A percentile compares a stretch with the other conserved stretches of the same genome.
These are phyloP conservation scores for Trichoderma atrobrunneum DNA, from an alignment of 2,329 filamentous ascomycete species.

Conservation along the genomic window DNA sequence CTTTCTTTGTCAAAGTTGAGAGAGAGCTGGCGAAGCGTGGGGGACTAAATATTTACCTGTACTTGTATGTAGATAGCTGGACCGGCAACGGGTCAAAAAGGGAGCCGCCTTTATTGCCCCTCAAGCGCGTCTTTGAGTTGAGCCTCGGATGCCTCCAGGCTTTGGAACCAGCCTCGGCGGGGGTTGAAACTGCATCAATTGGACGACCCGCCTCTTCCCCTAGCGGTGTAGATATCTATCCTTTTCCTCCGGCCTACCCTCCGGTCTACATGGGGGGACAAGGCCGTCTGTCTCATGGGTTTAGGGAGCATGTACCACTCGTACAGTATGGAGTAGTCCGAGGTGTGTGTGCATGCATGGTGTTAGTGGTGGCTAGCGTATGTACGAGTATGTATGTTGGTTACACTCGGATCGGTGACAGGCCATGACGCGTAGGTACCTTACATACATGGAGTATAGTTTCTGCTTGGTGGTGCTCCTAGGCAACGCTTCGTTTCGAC, in stretches of 20 bases:
- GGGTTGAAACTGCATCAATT: not conserved
- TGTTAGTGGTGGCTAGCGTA: not conserved
- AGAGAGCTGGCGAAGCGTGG: not conserved
- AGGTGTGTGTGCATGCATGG: not conserved
- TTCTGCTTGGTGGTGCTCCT: not conserved
- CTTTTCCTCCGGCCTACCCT: not conserved
- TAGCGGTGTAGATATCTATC: not conserved
- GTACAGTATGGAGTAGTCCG: not conserved
- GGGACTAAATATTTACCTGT: slow-evolving; percentile 8
- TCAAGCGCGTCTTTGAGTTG: slow-evolving; percentile 13
- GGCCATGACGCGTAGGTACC: not conserved
- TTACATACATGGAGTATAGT: not conserved
- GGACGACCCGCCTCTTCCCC: not conserved
- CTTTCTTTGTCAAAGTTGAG: not conserved
- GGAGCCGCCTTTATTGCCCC: not conserved
- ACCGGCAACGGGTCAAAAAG: not conserved
- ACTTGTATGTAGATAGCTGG: not conserved
- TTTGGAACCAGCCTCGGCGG: slow-evolving; percentile 3
- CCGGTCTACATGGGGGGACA: not conserved
- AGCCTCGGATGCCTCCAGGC: not conserved
- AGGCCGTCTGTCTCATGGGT: not conserved
- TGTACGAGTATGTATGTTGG: not conserved
- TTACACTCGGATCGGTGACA: not conserved
- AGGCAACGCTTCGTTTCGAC: not conserved
- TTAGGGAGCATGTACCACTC: not conserved